Base-by-base conservation (phyloP, 805 yeast species). In the Saccharomycopsis sp. region DNA sequence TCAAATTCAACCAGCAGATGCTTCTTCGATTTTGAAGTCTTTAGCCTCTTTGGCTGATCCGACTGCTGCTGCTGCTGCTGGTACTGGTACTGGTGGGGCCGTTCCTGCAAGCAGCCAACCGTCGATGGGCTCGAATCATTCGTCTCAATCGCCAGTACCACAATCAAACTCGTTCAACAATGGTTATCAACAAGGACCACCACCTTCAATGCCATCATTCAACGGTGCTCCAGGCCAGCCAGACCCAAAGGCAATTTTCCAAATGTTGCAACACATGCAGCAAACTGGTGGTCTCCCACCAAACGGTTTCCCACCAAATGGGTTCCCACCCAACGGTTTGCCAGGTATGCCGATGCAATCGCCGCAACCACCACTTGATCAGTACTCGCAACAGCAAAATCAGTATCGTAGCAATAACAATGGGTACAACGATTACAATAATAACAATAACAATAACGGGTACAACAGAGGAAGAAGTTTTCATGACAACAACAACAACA, bases 1-100 rank as follows among this genome's bases (percentile, higher is more conserved):
- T n/a, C n/a, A n/a, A n/a, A n/a, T n/a, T n/a, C n/a, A n/a, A n/a
- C n/a, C n/a, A n/a, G n/a, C n/a, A n/a, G 77, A 73, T 50, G 73
- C 88, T 4, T 73, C 73, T 38, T 72, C 80, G 37, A 73, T 80
- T 43, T 68, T 81, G 48, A 81, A 76, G 65, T 85, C 84, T 17
- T 64, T 78, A 39, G 83, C 85, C 18, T 68, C 77, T 35, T 66
- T 78, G 58, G 80, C 76, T 45, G 56, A 54, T 51, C 74, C 53
- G 66, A 8, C 34, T 7, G 36, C 41, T 4, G 36, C 41, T 20
- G 73, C 59, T 34, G 49, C 59, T 39, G 46, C 50, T 25, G 49
- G 50, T 43, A 39, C 25, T 34, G 6, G n/a, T n/a, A n/a, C n/a
- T n/a, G n/a, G n/a, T n/a, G n/a, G n/a, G n/a, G n/a, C n/a, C n/a